These are phyloP conservation scores for Sporisorium graminicola DNA, from an alignment of 1,284 basidiomycete genomes.

Conservation along the genomic window DNA sequence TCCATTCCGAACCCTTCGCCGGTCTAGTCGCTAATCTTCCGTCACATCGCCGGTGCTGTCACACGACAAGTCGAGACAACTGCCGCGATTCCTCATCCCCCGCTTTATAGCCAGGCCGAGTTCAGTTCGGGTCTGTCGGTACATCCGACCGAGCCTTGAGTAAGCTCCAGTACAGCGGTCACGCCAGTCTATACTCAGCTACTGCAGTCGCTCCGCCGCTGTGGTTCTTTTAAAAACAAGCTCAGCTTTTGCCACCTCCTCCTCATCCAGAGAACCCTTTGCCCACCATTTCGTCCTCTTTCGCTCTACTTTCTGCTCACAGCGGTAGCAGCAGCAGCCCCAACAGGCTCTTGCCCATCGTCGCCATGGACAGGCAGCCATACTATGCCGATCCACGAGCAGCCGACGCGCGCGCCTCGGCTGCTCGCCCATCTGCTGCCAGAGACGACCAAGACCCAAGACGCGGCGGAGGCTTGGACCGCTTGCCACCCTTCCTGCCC, in stretches of 20 bases:
- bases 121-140: slow-evolving; percentile 2
- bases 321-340: slow-evolving; percentile 38
- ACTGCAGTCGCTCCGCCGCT: not conserved
- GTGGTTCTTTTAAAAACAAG: not conserved
- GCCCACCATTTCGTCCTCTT: slow-evolving; percentile 50
- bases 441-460: slow-evolving; percentile 15
- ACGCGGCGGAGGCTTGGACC: slow-evolving; percentile 11
- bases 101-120: not conserved
- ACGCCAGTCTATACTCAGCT: not conserved
- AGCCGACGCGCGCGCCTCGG: slow-evolving; percentile 21
- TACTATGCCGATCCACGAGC: slow-evolving; percentile 27
- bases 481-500: slow-evolving; percentile 31
- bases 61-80: not conserved
- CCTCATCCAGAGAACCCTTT: slow-evolving; percentile 10
- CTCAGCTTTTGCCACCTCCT: not conserved
- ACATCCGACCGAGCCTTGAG: not conserved
- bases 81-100: not conserved
- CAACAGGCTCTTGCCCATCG: slow-evolving; percentile 30
- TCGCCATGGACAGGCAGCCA: slow-evolving; percentile 41
- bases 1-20: not conserved
- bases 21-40: slow-evolving; percentile 5
- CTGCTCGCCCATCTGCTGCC: slow-evolving; percentile 8
- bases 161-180: not conserved
- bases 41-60: slow-evolving; percentile 15
- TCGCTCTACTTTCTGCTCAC: slow-evolving; percentile 30